Base-by-base conservation (phyloP, 352 stramenopile genomes). In the Phytophthora quininea region DNA sequence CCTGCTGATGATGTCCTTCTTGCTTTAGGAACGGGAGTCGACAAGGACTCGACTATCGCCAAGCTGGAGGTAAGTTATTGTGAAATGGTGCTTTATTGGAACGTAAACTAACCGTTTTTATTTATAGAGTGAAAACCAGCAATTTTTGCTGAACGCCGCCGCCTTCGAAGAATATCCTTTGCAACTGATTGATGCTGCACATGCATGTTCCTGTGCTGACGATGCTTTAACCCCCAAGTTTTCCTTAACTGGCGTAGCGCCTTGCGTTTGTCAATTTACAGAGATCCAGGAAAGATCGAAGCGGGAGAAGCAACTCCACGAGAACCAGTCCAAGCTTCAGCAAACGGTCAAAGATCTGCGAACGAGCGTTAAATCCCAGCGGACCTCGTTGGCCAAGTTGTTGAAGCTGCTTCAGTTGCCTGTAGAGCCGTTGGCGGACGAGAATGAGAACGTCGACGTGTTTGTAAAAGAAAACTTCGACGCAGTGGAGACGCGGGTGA, bases 141-240 rank as follows among this genome's bases (percentile, higher is more conserved):
- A 95, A 67, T 92, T 90, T 46, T 62, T 95, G 73, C 66, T 93
- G 55, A 92, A 93, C 43, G 86, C 85, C 9, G 86, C 84, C 4
- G 83, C 86, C 43, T 90, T 95, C 54, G 86, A 95, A 93, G 83
- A 94, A 91, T 91, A 91, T 93, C 84, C 80, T 89, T 83, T 76
- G 54, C 48, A 69, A 68, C 61, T 53, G 24, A 24, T 62, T 55
- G 31, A 47, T 42, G 48, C 3, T 71, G 57, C 57, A 77, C 68
- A 30, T 73, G 43, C 43, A 47, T 76, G 46, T 48, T 38, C 48
- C 27, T 48, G 8, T 51, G 48, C 24, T 56, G 38, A n/a, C 30
- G 4, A 57, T 30, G 35, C 35, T 70, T 24, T 24, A 24, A 24
- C 19, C 19, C 19, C 19, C 19, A 49, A 29, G 29, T 59, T 69